phyloP scores from a whole-genome alignment of 345 rosid genomes.

The Raphanus sativus region DNA sequence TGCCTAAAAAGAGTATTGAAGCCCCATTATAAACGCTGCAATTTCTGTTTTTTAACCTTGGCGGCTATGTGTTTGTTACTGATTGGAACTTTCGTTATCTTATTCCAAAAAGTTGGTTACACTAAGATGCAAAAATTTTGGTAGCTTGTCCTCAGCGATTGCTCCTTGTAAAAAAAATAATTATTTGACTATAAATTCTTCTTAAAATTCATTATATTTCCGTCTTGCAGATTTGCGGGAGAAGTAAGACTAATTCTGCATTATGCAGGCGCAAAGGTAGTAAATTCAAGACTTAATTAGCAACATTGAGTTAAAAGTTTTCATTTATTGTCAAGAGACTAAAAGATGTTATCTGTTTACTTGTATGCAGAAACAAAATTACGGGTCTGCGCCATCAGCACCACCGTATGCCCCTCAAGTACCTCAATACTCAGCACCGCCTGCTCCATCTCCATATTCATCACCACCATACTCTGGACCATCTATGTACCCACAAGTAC shows the following conservation, averaged over 20 bases:
- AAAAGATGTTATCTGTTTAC: no score
- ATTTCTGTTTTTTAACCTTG: background rate
- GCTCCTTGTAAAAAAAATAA: background rate
- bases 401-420: slow-evolving; percentile 46
- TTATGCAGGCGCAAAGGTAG: slow-evolving; percentile 68
- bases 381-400: slow-evolving; percentile 45
- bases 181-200: no score
- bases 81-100: background rate
- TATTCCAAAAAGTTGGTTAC: background rate
- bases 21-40: no score
- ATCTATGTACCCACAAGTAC: slow-evolving; percentile 37
- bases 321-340: no score
- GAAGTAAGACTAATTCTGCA: slow-evolving; percentile 73
- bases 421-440: slow-evolving; percentile 41
- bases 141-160: background rate
- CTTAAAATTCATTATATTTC: slow-evolving; percentile 9
- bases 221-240: slow-evolving; percentile 69
- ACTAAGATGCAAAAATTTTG: background rate
- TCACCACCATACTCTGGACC: slow-evolving; percentile 38
- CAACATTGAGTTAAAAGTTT: background rate
- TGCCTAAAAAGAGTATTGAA: background rate
- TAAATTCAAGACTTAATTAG: slow-evolving; percentile 33
- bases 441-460: slow-evolving; percentile 40
- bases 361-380: slow-evolving; percentile 49
- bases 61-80: background rate